Conservation (phyloP, 768 basidiomycete species). For the Phaffia australis region DNA sequence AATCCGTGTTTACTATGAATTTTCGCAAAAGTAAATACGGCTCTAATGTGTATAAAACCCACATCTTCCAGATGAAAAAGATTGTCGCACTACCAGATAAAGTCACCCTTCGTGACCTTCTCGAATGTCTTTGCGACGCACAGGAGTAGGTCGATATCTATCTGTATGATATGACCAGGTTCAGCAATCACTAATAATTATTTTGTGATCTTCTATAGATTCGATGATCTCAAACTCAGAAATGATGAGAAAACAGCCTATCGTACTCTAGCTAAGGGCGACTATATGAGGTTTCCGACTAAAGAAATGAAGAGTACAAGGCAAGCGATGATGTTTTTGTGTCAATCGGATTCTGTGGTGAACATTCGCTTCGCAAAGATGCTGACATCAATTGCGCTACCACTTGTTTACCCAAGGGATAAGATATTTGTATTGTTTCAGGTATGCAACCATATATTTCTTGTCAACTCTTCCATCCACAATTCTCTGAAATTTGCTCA, state of each 20-base stretch:
- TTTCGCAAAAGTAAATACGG: no score
- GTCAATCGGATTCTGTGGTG: neutral
- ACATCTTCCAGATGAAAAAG: neutral
- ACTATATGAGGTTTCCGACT: slow-evolving; percentile 12
- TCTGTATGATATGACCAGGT: neutral
- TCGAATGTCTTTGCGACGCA: slow-evolving; percentile 22
- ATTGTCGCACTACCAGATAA: slow-evolving; percentile 3
- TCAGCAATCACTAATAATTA: neutral
- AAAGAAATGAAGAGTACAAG: slow-evolving; percentile 19
- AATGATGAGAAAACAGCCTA: slow-evolving; percentile 15
- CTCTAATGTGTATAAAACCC: no score
- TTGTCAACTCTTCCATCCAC: no score
- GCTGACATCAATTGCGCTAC: neutral
- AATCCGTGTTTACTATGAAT: neutral
- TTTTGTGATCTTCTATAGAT: neutral
- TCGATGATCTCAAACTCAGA: slow-evolving; percentile 22
- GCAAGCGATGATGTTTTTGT: neutral
- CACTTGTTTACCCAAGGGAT: slow-evolving; percentile 4
- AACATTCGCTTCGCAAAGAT: neutral
- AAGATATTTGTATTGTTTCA: slow-evolving; percentile 25
- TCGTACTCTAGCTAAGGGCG: slow-evolving; percentile 5
- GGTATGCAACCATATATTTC: neutral
- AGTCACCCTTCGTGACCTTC: slow-evolving; percentile 17
- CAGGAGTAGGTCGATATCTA: slow-evolving; percentile 8
- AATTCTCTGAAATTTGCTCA: no score